phyloP scores from a whole-genome alignment of 352 stramenopile genomes.

The Pythium apleroticum region DNA sequence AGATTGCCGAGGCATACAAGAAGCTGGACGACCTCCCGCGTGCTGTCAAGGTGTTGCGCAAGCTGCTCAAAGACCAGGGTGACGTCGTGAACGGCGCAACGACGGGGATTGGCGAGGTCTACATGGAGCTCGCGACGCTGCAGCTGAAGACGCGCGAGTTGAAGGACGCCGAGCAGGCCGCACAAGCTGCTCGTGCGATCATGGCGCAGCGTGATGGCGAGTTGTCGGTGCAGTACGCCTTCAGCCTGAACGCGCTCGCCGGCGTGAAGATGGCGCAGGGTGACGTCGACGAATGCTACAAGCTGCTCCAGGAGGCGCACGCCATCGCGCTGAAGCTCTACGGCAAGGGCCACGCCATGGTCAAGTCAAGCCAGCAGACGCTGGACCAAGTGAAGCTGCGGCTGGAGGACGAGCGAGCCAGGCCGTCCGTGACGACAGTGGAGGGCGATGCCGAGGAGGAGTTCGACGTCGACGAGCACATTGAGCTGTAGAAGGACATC shows the following conservation, averaged over 20 bases:
- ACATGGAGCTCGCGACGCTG: constrained; percentile 68
- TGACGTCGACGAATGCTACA: constrained; percentile 53
- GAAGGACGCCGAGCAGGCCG: constrained; percentile 37
- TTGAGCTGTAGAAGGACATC: constrained; percentile 15
- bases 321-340: constrained; percentile 67
- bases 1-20: constrained; percentile 72
- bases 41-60: constrained; percentile 51
- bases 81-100: constrained; percentile 61
- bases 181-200: constrained; percentile 47
- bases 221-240: constrained; percentile 66
- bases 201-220: constrained; percentile 67
- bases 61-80: constrained; percentile 55
- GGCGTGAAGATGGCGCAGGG: constrained; percentile 74
- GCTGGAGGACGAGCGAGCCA: constrained; percentile 36
- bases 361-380: constrained; percentile 59
- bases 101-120: constrained; percentile 70
- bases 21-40: constrained; percentile 58
- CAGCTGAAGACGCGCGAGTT: constrained; percentile 20
- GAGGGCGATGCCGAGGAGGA: constrained; percentile 4
- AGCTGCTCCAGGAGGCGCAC: constrained; percentile 66
- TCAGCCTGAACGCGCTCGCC: constrained; percentile 78
- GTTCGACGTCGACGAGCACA: constrained; percentile 13
- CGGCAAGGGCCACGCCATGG: constrained; percentile 59
- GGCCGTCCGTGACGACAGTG: constrained; percentile 3
- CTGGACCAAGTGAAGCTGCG: constrained; percentile 61